Evolutionary conservation across 306 rosid species (phyloP).

Genomic region (Cajanus cajan): DNA sequence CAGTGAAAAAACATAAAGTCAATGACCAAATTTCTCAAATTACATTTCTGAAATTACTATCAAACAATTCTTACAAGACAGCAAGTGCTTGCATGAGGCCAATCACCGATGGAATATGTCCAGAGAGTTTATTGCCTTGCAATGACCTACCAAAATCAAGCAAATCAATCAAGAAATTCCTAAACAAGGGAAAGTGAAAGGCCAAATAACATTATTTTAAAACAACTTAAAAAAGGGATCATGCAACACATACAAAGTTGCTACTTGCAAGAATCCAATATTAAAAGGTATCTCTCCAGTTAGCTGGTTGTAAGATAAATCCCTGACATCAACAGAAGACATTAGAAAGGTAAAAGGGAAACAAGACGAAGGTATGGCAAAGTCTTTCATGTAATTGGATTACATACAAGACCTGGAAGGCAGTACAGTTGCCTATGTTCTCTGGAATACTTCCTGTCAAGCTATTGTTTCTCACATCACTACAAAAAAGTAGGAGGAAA

Average conservation of each 20-base stretch:
- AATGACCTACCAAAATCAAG: conserved; percentile 59
- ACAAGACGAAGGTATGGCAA: background rate
- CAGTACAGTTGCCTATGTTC: conserved; percentile 85
- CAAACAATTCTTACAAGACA: conserved; percentile 69
- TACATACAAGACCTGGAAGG: conserved; percentile 99
- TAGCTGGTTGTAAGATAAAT: conserved; percentile 74
- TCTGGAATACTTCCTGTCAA: conserved; percentile 86
- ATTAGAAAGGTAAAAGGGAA: conserved; percentile 6
- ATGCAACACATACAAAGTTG: conserved; percentile 64
- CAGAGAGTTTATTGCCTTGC: conserved; percentile 89
- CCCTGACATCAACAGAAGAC: conserved; percentile 49
- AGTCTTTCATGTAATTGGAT: conserved; percentile 23
- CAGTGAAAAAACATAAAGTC: background rate
- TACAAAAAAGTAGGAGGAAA: conserved; percentile 32
- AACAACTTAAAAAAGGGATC: background rate
- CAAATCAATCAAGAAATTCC: conserved; percentile 19
- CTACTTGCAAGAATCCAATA: conserved; percentile 89
- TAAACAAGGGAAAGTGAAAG: background rate
- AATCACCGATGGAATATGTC: conserved; percentile 78
- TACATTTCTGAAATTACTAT: conserved; percentile 1
- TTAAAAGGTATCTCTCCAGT: conserved; percentile 87
- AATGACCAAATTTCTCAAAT: background rate
- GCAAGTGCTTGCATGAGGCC: conserved; percentile 99
- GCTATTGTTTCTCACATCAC: conserved; percentile 96
- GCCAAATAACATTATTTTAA: background rate